Conservation (phyloP, 2,329 filamentous ascomycete genomes). For the Xylariales sp. region DNA sequence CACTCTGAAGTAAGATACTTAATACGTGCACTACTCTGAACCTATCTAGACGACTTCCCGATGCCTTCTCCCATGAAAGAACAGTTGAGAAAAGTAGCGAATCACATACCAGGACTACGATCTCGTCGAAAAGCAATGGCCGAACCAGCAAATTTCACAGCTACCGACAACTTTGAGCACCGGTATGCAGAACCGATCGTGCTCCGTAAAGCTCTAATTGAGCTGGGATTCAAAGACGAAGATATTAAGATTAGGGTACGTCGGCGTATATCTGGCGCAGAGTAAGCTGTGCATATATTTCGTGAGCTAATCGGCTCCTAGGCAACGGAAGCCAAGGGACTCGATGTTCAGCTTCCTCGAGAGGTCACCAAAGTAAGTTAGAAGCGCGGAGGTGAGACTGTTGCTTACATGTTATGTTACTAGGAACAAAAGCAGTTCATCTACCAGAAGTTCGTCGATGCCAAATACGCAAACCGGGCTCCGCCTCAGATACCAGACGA, state of each 20-base stretch:
- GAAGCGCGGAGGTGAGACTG: too few relatives aligned
- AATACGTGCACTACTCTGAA: not conserved
- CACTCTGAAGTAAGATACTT: slow-evolving; percentile 3
- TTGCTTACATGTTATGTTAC: not conserved
- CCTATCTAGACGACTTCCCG: not conserved
- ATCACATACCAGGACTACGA: slow-evolving; percentile 15
- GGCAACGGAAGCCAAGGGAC: not conserved
- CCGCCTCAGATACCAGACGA: not conserved
- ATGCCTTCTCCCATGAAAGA: slow-evolving; percentile 15
- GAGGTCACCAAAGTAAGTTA: slow-evolving; percentile 1
- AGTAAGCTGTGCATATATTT: not conserved
- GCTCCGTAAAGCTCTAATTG: slow-evolving; percentile 4
- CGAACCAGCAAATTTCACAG: not conserved
- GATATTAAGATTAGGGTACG: slow-evolving; percentile 13
- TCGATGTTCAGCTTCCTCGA: slow-evolving; percentile 3
- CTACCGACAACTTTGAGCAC: slow-evolving; percentile 4
- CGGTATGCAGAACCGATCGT: slow-evolving; percentile 6
- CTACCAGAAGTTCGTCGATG: not conserved
- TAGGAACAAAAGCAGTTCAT: slow-evolving; percentile 2
- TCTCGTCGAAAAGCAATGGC: not conserved
- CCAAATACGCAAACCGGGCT: not conserved
- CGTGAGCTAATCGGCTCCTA: not conserved
- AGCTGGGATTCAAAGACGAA: not conserved
- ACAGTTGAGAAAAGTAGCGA: not conserved
- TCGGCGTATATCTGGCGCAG: not conserved